phyloP scores from a whole-genome alignment of 805 yeast species.

The Suhomyces sp. region DNA sequence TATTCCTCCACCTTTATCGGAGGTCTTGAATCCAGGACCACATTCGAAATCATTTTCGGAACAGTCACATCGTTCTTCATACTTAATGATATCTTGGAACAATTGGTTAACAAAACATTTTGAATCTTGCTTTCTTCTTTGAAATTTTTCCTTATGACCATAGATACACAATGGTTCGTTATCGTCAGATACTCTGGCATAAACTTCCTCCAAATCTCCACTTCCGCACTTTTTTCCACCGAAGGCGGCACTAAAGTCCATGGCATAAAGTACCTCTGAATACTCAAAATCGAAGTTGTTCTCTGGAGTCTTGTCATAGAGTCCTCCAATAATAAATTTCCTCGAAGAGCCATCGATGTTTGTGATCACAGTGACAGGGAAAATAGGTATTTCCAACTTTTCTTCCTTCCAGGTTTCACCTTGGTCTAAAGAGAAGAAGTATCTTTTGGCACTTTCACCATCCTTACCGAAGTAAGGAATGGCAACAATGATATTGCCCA shows the following conservation, averaged over 20 bases:
- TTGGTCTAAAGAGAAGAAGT: conserved; percentile 64
- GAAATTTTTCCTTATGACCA: conserved; percentile 66
- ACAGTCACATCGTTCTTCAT: conserved; percentile 64
- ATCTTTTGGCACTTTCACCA: conserved; percentile 30
- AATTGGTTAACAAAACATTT: conserved; percentile 57
- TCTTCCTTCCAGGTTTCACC: conserved; percentile 63
- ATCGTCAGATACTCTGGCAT: conserved; percentile 44
- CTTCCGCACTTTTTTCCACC: conserved; percentile 43
- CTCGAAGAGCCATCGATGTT: conserved; percentile 71
- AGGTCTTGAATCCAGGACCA: conserved; percentile 43
- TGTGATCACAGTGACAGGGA: conserved; percentile 48
- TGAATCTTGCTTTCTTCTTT: conserved; percentile 63
- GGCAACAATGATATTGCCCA: conserved; percentile 70
- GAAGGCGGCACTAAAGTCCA: conserved; percentile 62
- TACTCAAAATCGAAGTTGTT: conserved; percentile 9
- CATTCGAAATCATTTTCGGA: conserved; percentile 70
- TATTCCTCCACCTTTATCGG: conserved; percentile 29
- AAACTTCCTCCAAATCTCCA: conserved; percentile 65
- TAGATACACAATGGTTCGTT: conserved; percentile 53
- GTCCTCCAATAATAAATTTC: conserved; percentile 54
- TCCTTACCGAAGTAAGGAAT: conserved; percentile 38
- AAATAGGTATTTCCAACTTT: conserved; percentile 44
- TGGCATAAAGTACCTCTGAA: conserved; percentile 27
- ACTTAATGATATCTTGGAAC: conserved; percentile 45
- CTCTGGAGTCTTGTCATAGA: conserved; percentile 15